Percentiles rank a stretch among this genome's conserved stretches.
Evolutionary conservation across 179 eudicot genomes (phyloP).

Genomic region (Beta lomatogona): DNA sequence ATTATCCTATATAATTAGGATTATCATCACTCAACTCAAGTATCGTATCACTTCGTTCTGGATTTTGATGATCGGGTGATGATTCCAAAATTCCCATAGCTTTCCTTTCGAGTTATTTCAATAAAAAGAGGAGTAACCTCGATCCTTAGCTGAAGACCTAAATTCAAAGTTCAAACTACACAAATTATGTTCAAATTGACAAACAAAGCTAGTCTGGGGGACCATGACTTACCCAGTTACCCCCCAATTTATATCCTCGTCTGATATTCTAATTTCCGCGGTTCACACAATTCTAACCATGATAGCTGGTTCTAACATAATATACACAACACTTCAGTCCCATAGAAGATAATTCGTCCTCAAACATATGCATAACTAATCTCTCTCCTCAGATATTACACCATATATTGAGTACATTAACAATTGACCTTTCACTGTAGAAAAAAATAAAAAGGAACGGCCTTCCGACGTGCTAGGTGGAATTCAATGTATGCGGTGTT

Average conservation of each 20-base stretch:
- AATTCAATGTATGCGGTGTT: conserved; percentile 9
- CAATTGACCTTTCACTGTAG: neutral
- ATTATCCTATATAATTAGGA: too few relatives aligned
- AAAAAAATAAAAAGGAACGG: neutral
- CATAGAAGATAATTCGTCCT: neutral
- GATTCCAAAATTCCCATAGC: too few relatives aligned
- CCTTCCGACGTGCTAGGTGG: neutral
- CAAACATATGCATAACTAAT: neutral
- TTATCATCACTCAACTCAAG: too few relatives aligned
- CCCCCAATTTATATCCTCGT: neutral
- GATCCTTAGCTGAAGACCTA: too few relatives aligned
- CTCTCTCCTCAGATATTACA: conserved; percentile 2
- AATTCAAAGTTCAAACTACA: too few relatives aligned
- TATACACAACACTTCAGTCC: neutral
- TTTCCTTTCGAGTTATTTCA: too few relatives aligned
- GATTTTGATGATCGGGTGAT: too few relatives aligned
- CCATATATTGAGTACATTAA: neutral
- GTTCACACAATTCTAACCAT: neutral
- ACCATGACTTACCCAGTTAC: too few relatives aligned
- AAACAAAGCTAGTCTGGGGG: too few relatives aligned
- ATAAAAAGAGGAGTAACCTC: too few relatives aligned
- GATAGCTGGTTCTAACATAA: neutral
- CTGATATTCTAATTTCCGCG: neutral
- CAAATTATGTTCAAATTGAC: too few relatives aligned
- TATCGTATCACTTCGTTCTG: too few relatives aligned